phyloP scores from a whole-genome alignment of 208 protist species.

The Trypanosoma vivax region DNA sequence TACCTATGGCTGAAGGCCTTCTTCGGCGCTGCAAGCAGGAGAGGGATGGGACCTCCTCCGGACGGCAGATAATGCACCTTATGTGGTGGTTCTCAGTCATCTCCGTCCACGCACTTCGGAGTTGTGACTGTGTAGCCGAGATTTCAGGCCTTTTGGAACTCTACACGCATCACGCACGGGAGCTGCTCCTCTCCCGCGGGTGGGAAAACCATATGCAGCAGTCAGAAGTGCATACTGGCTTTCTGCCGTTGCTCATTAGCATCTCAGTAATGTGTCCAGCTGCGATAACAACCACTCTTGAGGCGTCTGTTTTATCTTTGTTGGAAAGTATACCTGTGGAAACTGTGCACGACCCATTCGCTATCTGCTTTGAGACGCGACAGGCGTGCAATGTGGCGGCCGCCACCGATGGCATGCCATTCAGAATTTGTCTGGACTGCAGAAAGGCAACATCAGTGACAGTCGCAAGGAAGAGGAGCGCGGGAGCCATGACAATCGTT shows the following conservation, averaged over 20 bases:
- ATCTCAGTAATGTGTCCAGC: conserved; percentile 55
- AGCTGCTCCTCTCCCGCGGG: conserved; percentile 8
- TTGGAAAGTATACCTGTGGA: conserved; percentile 10
- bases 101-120: conserved; percentile 27
- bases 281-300: conserved; percentile 25
- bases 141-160: conserved; percentile 42
- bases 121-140: conserved; percentile 4
- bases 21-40: conserved; percentile 31
- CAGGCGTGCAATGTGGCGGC: conserved; percentile 77
- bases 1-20: conserved; percentile 41
- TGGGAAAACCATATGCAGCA: conserved; percentile 25
- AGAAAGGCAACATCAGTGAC: conserved; percentile 41
- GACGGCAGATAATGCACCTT: conserved; percentile 28
- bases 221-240: conserved; percentile 56
- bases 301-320: conserved; percentile 7
- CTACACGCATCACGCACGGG: conserved; percentile 27
- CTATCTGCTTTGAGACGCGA: conserved; percentile 55
- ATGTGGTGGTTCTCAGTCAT: conserved; percentile 71
- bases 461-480: conserved; percentile 40
- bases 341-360: conserved; percentile 5
- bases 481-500: conserved; percentile 30
- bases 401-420: conserved; percentile 21
- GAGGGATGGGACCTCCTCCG: conserved; percentile 17
- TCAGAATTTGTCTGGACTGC: conserved; percentile 62
- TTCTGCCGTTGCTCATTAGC: conserved; percentile 59